phyloP scores from a whole-genome alignment of 345 rosid species.

The Carallia pectinifolia region DNA sequence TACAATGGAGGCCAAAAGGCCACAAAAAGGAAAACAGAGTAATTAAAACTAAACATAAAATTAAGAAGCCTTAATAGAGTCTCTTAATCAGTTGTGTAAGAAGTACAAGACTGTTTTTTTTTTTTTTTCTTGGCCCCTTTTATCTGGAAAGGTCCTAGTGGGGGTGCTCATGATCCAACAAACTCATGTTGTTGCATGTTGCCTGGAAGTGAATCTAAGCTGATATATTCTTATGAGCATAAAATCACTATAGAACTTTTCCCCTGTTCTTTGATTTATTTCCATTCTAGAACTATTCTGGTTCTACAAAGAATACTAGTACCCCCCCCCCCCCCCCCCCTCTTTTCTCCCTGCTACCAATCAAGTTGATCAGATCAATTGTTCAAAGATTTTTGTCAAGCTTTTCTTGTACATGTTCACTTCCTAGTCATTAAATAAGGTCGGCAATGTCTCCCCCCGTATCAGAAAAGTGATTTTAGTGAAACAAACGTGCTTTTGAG shows the following conservation, averaged over 20 bases:
- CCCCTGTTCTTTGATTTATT: conserved; percentile 2
- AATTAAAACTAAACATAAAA: too few species aligned
- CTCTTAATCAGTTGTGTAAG: too few species aligned
- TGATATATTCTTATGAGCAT: conserved; percentile 20
- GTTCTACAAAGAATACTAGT: conserved; percentile 21
- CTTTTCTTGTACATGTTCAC: conserved; percentile 33
- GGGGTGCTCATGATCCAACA: conserved; percentile 31
- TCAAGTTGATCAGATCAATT: conserved; percentile 25
- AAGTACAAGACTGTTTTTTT: not conserved
- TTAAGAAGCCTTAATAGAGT: too few species aligned
- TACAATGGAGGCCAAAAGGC: too few species aligned
- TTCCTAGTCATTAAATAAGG: conserved; percentile 14
- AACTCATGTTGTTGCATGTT: conserved; percentile 41
- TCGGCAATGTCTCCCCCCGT: conserved; percentile 17
- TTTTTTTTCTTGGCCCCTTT: not conserved
- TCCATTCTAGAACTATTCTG: conserved; percentile 24
- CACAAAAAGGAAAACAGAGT: too few species aligned
- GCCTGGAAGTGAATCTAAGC: conserved; percentile 36
- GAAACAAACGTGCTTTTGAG: not conserved
- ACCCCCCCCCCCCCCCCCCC: not conserved
- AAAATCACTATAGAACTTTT: conserved; percentile 24
- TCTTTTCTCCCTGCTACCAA: conserved; percentile 8
- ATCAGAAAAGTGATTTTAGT: conserved; percentile 7
- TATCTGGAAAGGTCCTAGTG: conserved; percentile 2
- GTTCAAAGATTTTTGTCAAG: conserved; percentile 35